phyloP scores from a whole-genome alignment of 805 yeast species.

The Saccharomycopsis synnaedendra region DNA sequence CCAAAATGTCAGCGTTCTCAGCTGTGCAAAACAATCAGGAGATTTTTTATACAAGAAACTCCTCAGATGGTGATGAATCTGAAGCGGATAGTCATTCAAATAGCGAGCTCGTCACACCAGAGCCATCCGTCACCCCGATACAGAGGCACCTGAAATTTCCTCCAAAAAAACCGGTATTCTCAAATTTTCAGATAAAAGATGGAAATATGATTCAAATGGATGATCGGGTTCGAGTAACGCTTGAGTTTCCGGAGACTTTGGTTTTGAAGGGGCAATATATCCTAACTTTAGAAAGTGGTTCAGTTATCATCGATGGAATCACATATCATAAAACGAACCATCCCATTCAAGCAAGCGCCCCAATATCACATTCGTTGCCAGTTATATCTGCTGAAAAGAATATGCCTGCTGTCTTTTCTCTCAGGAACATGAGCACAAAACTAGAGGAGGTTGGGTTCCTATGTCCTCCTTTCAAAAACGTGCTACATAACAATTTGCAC shows the following conservation, averaged over 20 bases:
- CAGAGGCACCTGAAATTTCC: background rate
- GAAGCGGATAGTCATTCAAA: background rate
- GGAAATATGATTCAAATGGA: conserved; percentile 24
- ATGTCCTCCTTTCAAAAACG: conserved; percentile 32
- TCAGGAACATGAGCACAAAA: conserved; percentile 29
- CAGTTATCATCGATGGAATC: conserved; percentile 29
- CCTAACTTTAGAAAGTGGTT: conserved; percentile 31
- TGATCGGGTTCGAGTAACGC: conserved; percentile 25
- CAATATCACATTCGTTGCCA: conserved; percentile 27
- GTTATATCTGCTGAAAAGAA: conserved; percentile 20
- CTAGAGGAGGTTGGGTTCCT: conserved; percentile 29
- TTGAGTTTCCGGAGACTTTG: conserved; percentile 29
- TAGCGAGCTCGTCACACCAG: background rate
- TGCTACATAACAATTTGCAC: conserved; percentile 21
- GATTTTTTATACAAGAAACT: conserved; percentile 8
- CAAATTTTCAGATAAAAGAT: conserved; percentile 14
- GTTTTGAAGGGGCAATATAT: conserved; percentile 34
- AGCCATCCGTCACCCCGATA: background rate
- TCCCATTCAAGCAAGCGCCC: conserved; percentile 20
- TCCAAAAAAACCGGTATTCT: background rate
- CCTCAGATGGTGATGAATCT: conserved; percentile 10
- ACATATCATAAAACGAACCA: conserved; percentile 4
- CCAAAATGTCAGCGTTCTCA: conserved; percentile 13
- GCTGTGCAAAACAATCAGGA: conserved; percentile 12
- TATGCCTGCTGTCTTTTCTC: conserved; percentile 27